Percentiles rank a stretch among this genome's conserved stretches.
phyloP scores from a whole-genome alignment of 768 basidiomycete genomes.

The Cystoderma amianthinum region DNA sequence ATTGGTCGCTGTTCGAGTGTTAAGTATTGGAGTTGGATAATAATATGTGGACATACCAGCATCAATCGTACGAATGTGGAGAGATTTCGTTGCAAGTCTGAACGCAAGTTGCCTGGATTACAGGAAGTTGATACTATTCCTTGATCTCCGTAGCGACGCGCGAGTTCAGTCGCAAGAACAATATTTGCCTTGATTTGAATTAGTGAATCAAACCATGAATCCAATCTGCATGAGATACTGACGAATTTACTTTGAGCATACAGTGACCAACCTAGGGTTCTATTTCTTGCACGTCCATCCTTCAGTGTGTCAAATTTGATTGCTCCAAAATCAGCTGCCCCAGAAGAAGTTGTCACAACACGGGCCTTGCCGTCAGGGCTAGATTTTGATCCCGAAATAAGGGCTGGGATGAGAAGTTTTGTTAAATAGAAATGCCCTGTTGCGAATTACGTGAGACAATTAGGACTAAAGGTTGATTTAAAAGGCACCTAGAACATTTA shows the following conservation, averaged over 20 bases:
- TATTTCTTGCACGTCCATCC: constrained; percentile 24
- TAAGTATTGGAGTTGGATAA: neutral
- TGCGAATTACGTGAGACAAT: neutral
- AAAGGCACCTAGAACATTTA: constrained; percentile 39
- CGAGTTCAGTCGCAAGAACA: constrained; percentile 28
- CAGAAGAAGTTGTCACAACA: constrained; percentile 34
- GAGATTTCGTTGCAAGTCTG: constrained; percentile 17
- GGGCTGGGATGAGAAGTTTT: constrained; percentile 33
- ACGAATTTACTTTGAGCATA: constrained; percentile 26
- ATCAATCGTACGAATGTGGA: neutral
- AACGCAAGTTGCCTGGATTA: constrained; percentile 26
- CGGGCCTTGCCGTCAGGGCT: constrained; percentile 25
- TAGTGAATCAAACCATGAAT: neutral
- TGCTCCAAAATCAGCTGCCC: constrained; percentile 8
- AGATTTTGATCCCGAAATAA: constrained; percentile 24
- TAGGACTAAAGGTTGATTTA: neutral
- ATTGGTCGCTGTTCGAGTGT: neutral
- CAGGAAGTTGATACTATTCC: constrained; percentile 28
- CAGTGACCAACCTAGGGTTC: constrained; percentile 6
- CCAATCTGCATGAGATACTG: constrained; percentile 4
- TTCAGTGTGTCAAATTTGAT: constrained; percentile 33
- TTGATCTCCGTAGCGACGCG: constrained; percentile 27
- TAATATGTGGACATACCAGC: neutral
- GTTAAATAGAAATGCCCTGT: constrained; percentile 38
- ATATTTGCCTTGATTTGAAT: constrained; percentile 24